Percentiles rank a stretch among this genome's conserved stretches.
Conservation (phyloP, 2,329 filamentous ascomycete species). For the Sclerotinia sclerotiorum region DNA sequence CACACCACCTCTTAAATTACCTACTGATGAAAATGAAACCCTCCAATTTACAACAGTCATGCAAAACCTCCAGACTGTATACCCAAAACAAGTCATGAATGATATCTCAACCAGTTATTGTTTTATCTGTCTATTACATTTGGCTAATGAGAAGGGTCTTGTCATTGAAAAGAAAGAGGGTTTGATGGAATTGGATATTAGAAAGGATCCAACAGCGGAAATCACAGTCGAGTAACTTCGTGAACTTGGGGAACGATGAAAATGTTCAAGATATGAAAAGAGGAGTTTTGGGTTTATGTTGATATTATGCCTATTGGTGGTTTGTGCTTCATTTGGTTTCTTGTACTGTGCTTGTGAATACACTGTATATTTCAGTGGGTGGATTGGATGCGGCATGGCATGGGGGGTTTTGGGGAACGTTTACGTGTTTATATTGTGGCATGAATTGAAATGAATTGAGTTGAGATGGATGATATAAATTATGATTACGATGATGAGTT, state of each 20-base stretch:
- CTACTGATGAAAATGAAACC: constrained; percentile 45
- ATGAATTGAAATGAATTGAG: background rate
- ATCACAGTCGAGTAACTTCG: constrained; percentile 43
- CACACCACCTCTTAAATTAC: constrained; percentile 41
- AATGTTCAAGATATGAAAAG: background rate
- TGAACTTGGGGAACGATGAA: background rate
- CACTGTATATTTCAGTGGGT: background rate
- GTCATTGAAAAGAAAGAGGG: constrained; percentile 55
- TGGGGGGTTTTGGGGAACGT: background rate
- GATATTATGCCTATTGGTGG: background rate
- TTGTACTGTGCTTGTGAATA: background rate
- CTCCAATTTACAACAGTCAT: constrained; percentile 91
- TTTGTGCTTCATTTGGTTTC: background rate
- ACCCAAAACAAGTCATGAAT: constrained; percentile 79
- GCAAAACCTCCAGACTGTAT: constrained; percentile 82
- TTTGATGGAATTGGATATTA: constrained; percentile 59
- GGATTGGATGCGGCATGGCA: too few species aligned
- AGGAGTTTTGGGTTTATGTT: background rate
- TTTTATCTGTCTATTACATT: constrained; percentile 79
- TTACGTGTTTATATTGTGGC: background rate
- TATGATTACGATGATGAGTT: constrained; percentile 5
- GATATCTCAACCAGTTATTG: constrained; percentile 93
- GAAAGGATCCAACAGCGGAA: constrained; percentile 62
- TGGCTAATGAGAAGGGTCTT: constrained; percentile 75
- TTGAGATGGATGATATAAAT: background rate